phyloP scores from a whole-genome alignment of 2,329 filamentous ascomycete species.

The Apiospora hydei region DNA sequence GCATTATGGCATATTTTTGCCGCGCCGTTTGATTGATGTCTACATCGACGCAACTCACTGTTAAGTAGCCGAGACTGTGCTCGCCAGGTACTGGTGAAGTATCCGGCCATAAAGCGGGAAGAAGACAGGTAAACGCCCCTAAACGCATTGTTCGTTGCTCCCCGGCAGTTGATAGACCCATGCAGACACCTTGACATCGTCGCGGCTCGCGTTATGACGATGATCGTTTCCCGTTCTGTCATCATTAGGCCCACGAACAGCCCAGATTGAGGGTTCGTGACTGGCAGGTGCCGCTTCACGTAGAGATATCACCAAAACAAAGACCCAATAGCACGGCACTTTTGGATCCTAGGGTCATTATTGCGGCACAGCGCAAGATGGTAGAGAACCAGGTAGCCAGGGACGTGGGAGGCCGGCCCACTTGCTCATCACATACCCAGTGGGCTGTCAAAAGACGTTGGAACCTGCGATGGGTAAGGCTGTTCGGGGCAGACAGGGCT shows the following conservation, averaged over 20 bases:
- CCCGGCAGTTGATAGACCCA: background rate
- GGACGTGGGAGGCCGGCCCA: background rate
- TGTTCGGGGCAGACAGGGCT: background rate
- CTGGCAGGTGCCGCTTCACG: background rate
- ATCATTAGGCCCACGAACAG: background rate
- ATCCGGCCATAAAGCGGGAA: background rate
- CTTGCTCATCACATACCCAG: background rate
- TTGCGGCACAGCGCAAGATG: slow-evolving; percentile 1
- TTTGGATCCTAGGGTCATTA: background rate
- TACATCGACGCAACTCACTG: background rate
- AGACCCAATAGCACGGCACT: background rate
- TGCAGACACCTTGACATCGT: background rate
- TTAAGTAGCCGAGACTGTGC: background rate
- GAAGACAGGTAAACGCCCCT: background rate
- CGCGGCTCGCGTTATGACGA: background rate
- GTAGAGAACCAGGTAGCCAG: background rate
- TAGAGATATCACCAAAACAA: background rate
- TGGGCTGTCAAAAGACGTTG: slow-evolving; percentile 1
- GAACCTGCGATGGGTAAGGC: background rate
- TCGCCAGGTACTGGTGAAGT: background rate
- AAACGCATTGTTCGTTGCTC: background rate
- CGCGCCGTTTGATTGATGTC: slow-evolving; percentile 4
- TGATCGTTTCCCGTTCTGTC: background rate
- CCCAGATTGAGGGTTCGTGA: background rate
- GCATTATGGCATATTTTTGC: slow-evolving; percentile 1